phyloP scores from a whole-genome alignment of 2,329 filamentous ascomycete species.

The Aspergillus ustus region DNA sequence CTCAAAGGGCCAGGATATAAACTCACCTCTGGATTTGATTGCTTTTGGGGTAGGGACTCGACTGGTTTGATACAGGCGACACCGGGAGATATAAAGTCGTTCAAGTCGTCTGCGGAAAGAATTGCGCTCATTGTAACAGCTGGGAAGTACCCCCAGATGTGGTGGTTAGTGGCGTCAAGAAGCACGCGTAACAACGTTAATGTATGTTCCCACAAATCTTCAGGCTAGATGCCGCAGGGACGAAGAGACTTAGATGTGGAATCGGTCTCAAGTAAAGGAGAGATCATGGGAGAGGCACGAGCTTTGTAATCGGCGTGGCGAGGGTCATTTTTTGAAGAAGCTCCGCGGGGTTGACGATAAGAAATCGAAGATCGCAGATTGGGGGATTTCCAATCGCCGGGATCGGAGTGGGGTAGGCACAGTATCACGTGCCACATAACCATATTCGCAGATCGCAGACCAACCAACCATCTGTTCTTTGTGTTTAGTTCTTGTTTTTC shows the following conservation, averaged over 20 bases:
- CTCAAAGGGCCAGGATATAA: slow-evolving; percentile 21
- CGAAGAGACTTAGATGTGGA: background rate
- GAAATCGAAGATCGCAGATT: slow-evolving; percentile 13
- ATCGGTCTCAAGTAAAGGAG: background rate
- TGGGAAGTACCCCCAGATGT: slow-evolving; percentile 17
- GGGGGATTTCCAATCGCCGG: slow-evolving; percentile 11
- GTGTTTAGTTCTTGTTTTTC: background rate
- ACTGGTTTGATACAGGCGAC: slow-evolving; percentile 98
- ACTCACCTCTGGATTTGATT: slow-evolving; percentile 52
- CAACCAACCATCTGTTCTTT: background rate
- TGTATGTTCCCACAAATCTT: background rate
- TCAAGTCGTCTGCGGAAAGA: slow-evolving; percentile 92
- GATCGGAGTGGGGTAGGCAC: slow-evolving; percentile 8
- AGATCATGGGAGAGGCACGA: slow-evolving; percentile 12
- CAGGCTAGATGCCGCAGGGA: background rate
- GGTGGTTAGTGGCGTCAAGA: slow-evolving; percentile 12
- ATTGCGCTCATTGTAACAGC: slow-evolving; percentile 83
- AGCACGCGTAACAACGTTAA: background rate
- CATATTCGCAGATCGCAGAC: background rate
- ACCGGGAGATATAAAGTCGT: slow-evolving; percentile 97
- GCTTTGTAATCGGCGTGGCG: slow-evolving; percentile 42
- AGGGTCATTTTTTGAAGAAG: slow-evolving; percentile 16
- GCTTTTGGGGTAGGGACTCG: slow-evolving; percentile 78
- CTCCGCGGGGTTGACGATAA: slow-evolving; percentile 16
- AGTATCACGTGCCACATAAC: background rate